Evolutionary conservation across 169 alveolate species (phyloP), one percentile per base, ranked within the genome.

Genomic region (Miamiensis avidus): DNA sequence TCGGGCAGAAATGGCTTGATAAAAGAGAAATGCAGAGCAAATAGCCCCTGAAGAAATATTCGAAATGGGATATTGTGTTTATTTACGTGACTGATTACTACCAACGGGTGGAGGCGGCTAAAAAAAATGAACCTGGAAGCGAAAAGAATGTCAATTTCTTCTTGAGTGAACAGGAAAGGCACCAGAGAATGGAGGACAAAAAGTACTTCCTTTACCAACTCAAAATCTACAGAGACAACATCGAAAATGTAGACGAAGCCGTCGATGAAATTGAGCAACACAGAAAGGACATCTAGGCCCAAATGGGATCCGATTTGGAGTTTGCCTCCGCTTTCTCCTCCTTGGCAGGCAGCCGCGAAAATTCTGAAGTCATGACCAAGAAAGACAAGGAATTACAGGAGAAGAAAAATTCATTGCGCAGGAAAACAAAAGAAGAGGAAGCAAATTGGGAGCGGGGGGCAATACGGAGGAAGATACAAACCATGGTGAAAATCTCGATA

Each of bases 1-100:
- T 84, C 25, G 89, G 87, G 0, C 83, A 76, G 6, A 76, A 65
- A 49, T 79, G 88, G 85, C 84, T 88, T 27, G 64, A 78, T 49
- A 49, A 20, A 49, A 11, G 20, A 11, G 69, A 49, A 49, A 20
- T 20, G 4, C 69, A 4, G 4, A 20, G 26, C 69, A 49, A 11
- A 4, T 11, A 49, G 20, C 69, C 69, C 20, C 20, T 20, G 20
- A 49, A 49, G 20, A 49, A 49, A 49, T 49, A 49, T 20, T 49
- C 69, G 69, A 49, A 49, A 49, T 49, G 69, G 69, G 69, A 49
- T 49, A 49, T 49, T 11, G 69, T 49, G 4, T 49, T 11, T 20
- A 49, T 49, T 11, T 49, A 49, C 20, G 20, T 49, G 4, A 49
- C 69, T 20, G 69, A 49, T 49, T 49, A 11, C 20, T 49, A 49